Evolutionary conservation across 805 yeast species (phyloP).

Genomic region (Priceomyces carsonii): DNA sequence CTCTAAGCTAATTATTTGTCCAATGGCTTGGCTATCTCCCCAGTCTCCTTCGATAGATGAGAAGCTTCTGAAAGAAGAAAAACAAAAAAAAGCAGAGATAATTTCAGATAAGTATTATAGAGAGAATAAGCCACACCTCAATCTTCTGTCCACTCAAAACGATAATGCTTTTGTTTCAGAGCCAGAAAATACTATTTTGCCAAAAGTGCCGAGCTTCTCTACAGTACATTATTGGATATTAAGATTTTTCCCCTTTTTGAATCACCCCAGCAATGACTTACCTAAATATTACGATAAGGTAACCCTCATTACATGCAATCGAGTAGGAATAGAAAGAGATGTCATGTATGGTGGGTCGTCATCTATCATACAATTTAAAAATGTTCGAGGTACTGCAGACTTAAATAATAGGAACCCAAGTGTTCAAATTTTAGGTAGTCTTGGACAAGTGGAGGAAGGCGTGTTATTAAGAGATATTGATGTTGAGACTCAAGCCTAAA

Average conservation of each 20-base stretch:
- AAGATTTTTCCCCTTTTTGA: slow-evolving; percentile 64
- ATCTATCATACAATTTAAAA: slow-evolving; percentile 54
- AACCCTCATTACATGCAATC: slow-evolving; percentile 59
- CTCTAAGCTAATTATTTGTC: slow-evolving; percentile 63
- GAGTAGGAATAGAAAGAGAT: slow-evolving; percentile 76
- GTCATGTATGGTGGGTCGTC: slow-evolving; percentile 70
- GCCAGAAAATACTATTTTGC: slow-evolving; percentile 12
- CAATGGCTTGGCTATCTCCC: slow-evolving; percentile 83
- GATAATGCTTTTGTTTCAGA: slow-evolving; percentile 1
- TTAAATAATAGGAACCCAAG: slow-evolving; percentile 48
- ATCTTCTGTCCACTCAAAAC: neutral
- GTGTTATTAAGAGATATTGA: slow-evolving; percentile 60
- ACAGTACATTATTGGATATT: slow-evolving; percentile 75
- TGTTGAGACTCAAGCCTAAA: slow-evolving; percentile 16
- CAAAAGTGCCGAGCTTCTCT: slow-evolving; percentile 42
- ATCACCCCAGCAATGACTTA: slow-evolving; percentile 29
- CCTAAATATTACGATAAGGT: slow-evolving; percentile 23
- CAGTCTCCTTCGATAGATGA: slow-evolving; percentile 42
- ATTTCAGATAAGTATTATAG: slow-evolving; percentile 9
- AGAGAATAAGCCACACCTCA: neutral
- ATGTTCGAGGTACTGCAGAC: slow-evolving; percentile 21
- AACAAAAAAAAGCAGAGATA: slow-evolving; percentile 4
- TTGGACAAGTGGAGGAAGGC: slow-evolving; percentile 69
- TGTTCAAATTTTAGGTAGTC: slow-evolving; percentile 53
- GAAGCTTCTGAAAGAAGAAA: slow-evolving; percentile 1